These are phyloP conservation scores for Mucor velutinosus DNA, from an alignment of 371 early-diverging fungal species.

Conservation along the genomic window DNA sequence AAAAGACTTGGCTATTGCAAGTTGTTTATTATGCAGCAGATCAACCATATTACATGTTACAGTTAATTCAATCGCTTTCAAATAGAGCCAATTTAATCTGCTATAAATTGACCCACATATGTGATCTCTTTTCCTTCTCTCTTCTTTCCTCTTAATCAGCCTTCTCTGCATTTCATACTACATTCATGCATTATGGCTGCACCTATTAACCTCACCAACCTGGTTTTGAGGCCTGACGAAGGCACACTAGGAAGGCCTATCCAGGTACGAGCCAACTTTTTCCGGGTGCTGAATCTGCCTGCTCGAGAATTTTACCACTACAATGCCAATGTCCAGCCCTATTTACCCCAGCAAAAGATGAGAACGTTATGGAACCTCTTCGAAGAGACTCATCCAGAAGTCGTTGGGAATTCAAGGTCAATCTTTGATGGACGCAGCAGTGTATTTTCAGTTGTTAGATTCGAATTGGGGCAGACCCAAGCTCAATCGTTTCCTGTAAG, in stretches of 20 bases:
- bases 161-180: slow-evolving; percentile 16
- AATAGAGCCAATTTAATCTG: too few species aligned
- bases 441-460: slow-evolving; percentile 40
- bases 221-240: slow-evolving; percentile 31
- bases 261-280: slow-evolving; percentile 39
- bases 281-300: slow-evolving; percentile 44
- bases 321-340: slow-evolving; percentile 36
- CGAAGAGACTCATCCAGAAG: slow-evolving; percentile 32
- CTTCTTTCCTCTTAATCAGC: not conserved
- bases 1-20: too few species aligned
- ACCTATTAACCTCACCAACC: slow-evolving; percentile 26
- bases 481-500: slow-evolving; percentile 50
- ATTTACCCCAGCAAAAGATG: slow-evolving; percentile 41
- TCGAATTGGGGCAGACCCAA: slow-evolving; percentile 41
- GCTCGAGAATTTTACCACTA: slow-evolving; percentile 44
- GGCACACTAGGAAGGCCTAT: slow-evolving; percentile 31
- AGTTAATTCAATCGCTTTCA: too few species aligned
- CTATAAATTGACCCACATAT: not conserved
- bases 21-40: too few species aligned
- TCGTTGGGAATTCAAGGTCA: slow-evolving; percentile 34
- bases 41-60: too few species aligned
- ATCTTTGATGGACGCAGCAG: slow-evolving; percentile 59
- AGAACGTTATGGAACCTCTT: slow-evolving; percentile 50
- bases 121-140: not conserved
- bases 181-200: too few species aligned